phyloP scores from a whole-genome alignment of 116 monocot genomes.

The Phalaenopsis hybrid region DNA sequence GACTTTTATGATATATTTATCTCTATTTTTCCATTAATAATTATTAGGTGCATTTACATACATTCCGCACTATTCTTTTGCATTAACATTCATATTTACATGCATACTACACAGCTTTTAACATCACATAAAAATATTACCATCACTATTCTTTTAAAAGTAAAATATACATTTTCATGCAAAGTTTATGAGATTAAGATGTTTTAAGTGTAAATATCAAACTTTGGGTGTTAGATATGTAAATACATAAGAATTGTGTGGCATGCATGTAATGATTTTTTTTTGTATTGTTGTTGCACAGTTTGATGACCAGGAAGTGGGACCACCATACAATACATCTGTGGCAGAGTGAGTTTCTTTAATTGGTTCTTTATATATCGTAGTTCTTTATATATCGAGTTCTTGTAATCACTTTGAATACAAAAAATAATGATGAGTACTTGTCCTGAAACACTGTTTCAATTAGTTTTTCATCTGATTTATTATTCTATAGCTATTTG shows the following conservation, averaged over 20 bases:
- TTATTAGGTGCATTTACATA: no score
- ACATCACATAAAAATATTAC: no score
- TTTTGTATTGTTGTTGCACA: constrained; percentile 10
- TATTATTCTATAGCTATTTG: constrained; percentile 33
- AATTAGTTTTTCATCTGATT: neutral
- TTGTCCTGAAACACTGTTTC: neutral
- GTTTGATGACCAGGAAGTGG: constrained; percentile 25
- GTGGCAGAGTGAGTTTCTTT: constrained; percentile 27
- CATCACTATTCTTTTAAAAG: no score
- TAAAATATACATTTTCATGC: no score
- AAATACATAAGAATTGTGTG: no score
- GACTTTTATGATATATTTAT: neutral
- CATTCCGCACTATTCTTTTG: no score
- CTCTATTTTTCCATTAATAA: neutral
- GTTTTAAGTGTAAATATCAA: no score
- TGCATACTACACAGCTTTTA: no score
- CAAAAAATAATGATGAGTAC: neutral
- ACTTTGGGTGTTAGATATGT: no score
- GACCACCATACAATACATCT: constrained; percentile 41
- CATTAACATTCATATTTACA: no score
- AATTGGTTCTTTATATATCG: neutral
- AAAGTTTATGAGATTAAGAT: no score
- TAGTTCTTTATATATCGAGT: neutral
- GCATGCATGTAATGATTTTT: neutral
- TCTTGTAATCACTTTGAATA: neutral